Evolutionary conservation across 2,329 filamentous ascomycete species (phyloP), one percentile per base, ranked within the genome.

Genomic region (Epichloe typhina): DNA sequence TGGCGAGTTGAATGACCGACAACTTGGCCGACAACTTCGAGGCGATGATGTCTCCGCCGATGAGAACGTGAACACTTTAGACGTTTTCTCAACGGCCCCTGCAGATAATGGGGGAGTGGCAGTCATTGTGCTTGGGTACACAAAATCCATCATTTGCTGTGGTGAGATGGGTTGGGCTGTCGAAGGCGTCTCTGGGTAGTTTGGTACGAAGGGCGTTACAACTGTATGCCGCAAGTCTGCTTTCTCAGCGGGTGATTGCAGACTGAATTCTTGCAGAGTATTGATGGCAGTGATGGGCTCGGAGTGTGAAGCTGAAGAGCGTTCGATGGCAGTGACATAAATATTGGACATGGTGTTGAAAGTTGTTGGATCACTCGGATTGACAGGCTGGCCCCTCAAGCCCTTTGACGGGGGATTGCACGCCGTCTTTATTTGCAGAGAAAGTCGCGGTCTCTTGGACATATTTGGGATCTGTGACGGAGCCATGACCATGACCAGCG

Each of bases 341-440:
- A 79, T 75, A 64, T 83, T 83, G 50, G 79, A 81, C 39, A 83
- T 71, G 2, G 80, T 83, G 64, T 83, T 83, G 67, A 82, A 82
- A 21, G 78, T 70, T 1, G 80, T 83, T 3, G 79, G 77, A 35
- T 80, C 81, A 52, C 71, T 75, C 33, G 77, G 74, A 57, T 82
- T 74, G 39, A 76, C 57, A 39, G 59, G 51, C 50, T 62, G 64
- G 45, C 59, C 61, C 53, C 62, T 58, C 15, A 58, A 55, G 21
- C 70, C 62, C 50, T 66, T 70, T 50, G 66, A 61, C 40, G 58
- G 59, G 59, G 3, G 70, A 36, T 63, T 65, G 51, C 64, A 61
- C 33, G 69, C 62, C 23, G 74, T 67, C 58, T 75, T 76, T 58
- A 72, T 79, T 60, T 77, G 73, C 57, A 80, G 72, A 50, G 75